Evolutionary conservation across 2,329 filamentous ascomycete species (phyloP), one percentile per base, ranked within the genome.

Genomic region (Hymenoscyphus fraxineus): DNA sequence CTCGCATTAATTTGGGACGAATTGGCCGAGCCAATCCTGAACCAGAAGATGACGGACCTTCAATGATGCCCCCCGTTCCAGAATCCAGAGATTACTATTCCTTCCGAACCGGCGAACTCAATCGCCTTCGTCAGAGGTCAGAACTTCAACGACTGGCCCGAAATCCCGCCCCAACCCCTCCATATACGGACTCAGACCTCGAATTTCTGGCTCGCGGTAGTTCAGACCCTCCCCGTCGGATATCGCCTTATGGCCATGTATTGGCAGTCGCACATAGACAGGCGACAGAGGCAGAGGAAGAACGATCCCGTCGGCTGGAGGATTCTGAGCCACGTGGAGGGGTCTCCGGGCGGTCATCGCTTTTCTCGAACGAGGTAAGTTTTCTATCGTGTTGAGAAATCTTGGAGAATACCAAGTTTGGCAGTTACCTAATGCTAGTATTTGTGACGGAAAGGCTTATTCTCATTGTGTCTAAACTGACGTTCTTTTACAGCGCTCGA

Each of bases 51-150:
- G 70, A 73, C 64, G 67, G 65, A 10, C 70, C 65, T 16, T 65
- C 64, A 13, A 64, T 66, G 13, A 70, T 75, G 70, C 73, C 72
- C 12, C 68, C 72, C 56, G 73, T 72, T 35, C 73, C 73, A 2
- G 73, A 75, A 65, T 68, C 71, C 7, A 66, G 67, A 64, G 72
- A 74, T 55, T 71, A 68, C 58, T 65, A 68, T 16, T 61, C 63
- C 58, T 59, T 63, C 22, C 66, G 72, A 41, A 70, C 69, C 41
- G 68, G 68, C 47, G 69, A 69, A 35, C 64, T 69, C 12, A 41
- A 66, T 35, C 63, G 67, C 32, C 41, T 70, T 40, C 64, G 66
- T 56, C 64, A 68, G 51, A 64, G 68, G 44, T 64, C 64, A 41
- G 68, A 72, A 57, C 41, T 70, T 15, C 64, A 65, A 63, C 67